Evolutionary conservation across 2,329 filamentous ascomycete genomes (phyloP), one percentile per base, ranked within the genome.

Genomic region (Epichloe hybrida): DNA sequence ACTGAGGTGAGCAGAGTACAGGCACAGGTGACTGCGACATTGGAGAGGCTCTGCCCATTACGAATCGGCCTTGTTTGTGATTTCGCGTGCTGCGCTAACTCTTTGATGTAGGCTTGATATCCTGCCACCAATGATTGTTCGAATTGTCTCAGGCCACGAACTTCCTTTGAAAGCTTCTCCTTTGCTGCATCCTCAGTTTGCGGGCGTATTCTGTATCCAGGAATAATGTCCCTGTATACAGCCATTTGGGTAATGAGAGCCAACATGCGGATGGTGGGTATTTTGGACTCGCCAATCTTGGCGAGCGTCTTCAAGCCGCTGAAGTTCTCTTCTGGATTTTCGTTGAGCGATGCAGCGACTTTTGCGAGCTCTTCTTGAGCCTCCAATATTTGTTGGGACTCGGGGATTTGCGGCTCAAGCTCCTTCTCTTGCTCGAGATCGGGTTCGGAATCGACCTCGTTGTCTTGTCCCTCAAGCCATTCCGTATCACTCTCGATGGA

Each of bases 181-280:
- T 79, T 77, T 62, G 84, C 75, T 43, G 84, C 81, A 35, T 88
- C 84, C 53, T 94, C 88, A 1, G 77, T 74, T 4, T 88, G 72
- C 1, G 88, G 86, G 17, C 93, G 83, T 71, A 98, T 97, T 54
- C 93, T 79, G 66, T 98, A 98, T 21, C 93, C 93, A 0, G 93
- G 93, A 53, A 98, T 97, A 45, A 96, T 79, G 67, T 97, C 93
- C 66, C 91, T 95, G 74, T 91, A 98, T 12, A 97, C 81, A 0
- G 90, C 80, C 64, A 93, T 77, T 67, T 96, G 90, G 21, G 93
- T 88, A 46, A 84, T 86, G 56, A 98, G 72, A 6, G 86, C 83
- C 54, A 98, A 75, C 67, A 95, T 95, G 70, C 87, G 84, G 49
- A 98, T 83, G 2, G 84, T 82, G 13, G 78, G 66, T 55, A 90